Conservation (phyloP, 2,329 filamentous ascomycete species). For the Chalaropsis thielavioides region DNA sequence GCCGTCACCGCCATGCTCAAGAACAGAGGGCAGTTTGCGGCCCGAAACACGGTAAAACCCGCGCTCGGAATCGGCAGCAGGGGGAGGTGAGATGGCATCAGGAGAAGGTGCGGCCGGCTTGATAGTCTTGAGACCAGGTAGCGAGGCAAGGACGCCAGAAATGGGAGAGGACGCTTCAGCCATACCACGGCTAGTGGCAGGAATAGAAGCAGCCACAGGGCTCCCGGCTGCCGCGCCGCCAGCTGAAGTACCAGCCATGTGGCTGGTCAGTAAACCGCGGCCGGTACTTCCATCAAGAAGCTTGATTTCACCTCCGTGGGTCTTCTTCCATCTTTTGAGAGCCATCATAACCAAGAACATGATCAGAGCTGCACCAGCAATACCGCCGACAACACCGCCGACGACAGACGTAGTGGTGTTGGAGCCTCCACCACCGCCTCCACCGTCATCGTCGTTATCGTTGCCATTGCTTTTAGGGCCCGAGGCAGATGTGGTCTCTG, state of each 20-base stretch:
- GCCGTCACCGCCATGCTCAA: constrained; percentile 48
- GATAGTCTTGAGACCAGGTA: constrained; percentile 17
- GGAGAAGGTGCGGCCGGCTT: constrained; percentile 18
- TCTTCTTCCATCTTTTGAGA: constrained; percentile 40
- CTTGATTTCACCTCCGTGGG: constrained; percentile 30
- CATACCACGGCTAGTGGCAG: constrained; percentile 22
- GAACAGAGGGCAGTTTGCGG: constrained; percentile 47
- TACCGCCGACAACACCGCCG: constrained; percentile 41
- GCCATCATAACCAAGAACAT: constrained; percentile 38
- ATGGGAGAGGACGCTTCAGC: constrained; percentile 8
- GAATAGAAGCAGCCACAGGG: constrained; percentile 16
- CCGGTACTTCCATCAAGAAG: constrained; percentile 28
- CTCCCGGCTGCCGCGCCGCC: constrained; percentile 19
- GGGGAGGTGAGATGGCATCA: constrained; percentile 19
- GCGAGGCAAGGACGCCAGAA: constrained; percentile 14
- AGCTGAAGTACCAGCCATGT: constrained; percentile 19
- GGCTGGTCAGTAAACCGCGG: constrained; percentile 15
- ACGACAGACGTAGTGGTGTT: constrained; percentile 28
- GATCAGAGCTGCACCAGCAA: constrained; percentile 45
- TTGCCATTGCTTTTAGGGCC: background rate
- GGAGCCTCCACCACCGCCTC: constrained; percentile 1
- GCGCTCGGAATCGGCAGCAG: constrained; percentile 31
- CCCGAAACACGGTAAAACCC: constrained; percentile 53
- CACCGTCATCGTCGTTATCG: constrained; percentile 5
- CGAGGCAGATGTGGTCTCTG: constrained; percentile 13